Base-by-base conservation (phyloP, 1,139 yeast species). In the Geotrichum carabidarum region DNA sequence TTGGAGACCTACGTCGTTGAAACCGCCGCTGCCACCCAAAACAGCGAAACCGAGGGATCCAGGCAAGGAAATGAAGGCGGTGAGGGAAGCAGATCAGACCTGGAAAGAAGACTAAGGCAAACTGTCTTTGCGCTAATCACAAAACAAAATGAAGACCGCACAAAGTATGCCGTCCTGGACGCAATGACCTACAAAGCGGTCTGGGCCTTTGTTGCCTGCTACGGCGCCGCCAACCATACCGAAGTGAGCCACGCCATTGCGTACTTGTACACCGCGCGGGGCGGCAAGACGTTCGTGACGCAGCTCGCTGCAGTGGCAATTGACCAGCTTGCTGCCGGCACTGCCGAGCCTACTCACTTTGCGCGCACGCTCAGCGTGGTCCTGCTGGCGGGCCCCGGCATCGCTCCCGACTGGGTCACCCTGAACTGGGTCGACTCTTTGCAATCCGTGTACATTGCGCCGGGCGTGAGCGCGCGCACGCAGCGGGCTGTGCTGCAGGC, bases 261-360 rank as follows among this genome's bases (percentile, higher is more conserved):
- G 7, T 42, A 53, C 22, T 36, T 55, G 14, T 55, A 52, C 40
- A 34, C 48, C 32, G 37, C 41, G 7, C 43, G 56, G 2, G 58
- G 58, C 22, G 58, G 58, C 9, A 48, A 50, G 40, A 48, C 54
- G 42, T 55, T 55, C 50, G 54, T 49, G 15, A 49, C 42, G n/a
- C 41, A 32, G 14, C 27, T 55, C 12, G 48, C 37, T n/a, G 56
- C 48, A 1, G 38, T 48, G 1, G 49, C 43, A 8, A 12, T 53
- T 18, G 56, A 36, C 22, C 40, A 43, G 8, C 48, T 45, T 18
- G 35, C 45, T 22, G 30, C 8, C 18, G 27, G n/a, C 11, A 15
- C 11, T 11, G 2, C 18, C 14, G 35, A 18, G 9, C 27, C n/a
- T 7, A 36, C 15, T 11, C 32, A 6, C 41, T n/a, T 48, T 4